These are phyloP conservation scores for Globisporangium echinulatum DNA, from an alignment of 352 stramenopile species.

Conservation along the genomic window DNA sequence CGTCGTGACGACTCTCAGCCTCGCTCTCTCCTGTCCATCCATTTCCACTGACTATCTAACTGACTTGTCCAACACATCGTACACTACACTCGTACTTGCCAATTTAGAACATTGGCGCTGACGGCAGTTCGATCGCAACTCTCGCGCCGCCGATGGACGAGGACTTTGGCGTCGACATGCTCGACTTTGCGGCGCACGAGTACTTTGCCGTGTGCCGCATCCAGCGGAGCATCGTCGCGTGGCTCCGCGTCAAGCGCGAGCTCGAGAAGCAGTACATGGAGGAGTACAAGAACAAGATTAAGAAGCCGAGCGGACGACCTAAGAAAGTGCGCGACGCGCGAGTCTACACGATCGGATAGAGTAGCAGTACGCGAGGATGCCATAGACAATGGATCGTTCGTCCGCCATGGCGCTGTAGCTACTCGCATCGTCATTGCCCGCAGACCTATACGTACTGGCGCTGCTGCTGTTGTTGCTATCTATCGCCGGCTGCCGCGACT, in stretches of 20 bases:
- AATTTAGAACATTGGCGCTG: constrained; percentile 24
- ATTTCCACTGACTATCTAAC: not conserved
- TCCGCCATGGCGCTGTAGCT: too few relatives aligned
- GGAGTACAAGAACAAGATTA: constrained; percentile 85
- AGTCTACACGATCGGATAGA: constrained; percentile 67
- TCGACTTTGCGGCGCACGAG: constrained; percentile 63
- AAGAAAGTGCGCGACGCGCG: constrained; percentile 72
- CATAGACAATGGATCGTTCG: not conserved
- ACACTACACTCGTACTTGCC: constrained; percentile 4
- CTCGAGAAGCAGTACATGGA: constrained; percentile 70
- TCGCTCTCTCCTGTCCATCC: not conserved
- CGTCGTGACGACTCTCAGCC: not conserved
- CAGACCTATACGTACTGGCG: not conserved
- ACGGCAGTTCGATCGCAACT: constrained; percentile 39
- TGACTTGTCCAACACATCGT: not conserved
- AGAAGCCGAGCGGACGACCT: constrained; percentile 65
- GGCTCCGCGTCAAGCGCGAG: constrained; percentile 64
- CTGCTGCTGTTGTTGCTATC: constrained; percentile 1
- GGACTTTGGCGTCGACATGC: constrained; percentile 23
- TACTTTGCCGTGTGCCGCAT: constrained; percentile 62
- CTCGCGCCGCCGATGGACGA: constrained; percentile 29
- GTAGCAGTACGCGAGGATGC: not conserved
- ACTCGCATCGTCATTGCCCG: too few relatives aligned
- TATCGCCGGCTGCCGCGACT: constrained; percentile 44
- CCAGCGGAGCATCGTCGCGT: constrained; percentile 45